Conservation (phyloP, 108 stramenopile species). For the Epipyxis sp. region DNA sequence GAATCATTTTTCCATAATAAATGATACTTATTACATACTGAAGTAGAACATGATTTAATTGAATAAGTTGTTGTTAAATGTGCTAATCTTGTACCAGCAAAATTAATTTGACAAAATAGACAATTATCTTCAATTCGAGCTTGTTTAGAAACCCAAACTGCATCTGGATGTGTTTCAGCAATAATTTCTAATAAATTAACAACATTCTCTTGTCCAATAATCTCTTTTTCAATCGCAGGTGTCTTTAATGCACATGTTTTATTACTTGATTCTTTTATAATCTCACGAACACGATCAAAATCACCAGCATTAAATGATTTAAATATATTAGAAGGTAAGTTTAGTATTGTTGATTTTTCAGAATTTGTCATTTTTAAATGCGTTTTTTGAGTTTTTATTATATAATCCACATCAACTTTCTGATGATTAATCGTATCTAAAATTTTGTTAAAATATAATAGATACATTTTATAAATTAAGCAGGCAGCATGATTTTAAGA, state of each 20-base stretch:
- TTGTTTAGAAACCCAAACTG: neutral
- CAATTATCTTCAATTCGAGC: neutral
- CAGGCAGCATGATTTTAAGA: too few relatives aligned
- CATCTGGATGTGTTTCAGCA: neutral
- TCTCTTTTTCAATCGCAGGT: neutral
- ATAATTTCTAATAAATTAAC: neutral
- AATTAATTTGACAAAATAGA: neutral
- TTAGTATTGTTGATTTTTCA: too few relatives aligned
- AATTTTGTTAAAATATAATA: too few relatives aligned
- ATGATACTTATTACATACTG: too few relatives aligned
- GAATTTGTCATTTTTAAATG: too few relatives aligned
- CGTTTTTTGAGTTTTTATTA: too few relatives aligned
- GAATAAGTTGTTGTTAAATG: neutral
- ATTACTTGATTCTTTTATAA: neutral
- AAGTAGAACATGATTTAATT: neutral
- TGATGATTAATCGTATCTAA: too few relatives aligned
- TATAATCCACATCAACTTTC: too few relatives aligned
- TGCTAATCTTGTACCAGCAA: neutral
- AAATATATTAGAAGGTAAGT: neutral
- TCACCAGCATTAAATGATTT: neutral
- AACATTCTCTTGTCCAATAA: neutral
- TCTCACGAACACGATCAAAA: neutral
- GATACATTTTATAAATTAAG: too few relatives aligned
- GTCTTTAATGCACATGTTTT: neutral
- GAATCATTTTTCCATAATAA: neutral